Base-by-base conservation (phyloP, 495 filamentous ascomycete species). In the Talaromyces trachyspermus region DNA sequence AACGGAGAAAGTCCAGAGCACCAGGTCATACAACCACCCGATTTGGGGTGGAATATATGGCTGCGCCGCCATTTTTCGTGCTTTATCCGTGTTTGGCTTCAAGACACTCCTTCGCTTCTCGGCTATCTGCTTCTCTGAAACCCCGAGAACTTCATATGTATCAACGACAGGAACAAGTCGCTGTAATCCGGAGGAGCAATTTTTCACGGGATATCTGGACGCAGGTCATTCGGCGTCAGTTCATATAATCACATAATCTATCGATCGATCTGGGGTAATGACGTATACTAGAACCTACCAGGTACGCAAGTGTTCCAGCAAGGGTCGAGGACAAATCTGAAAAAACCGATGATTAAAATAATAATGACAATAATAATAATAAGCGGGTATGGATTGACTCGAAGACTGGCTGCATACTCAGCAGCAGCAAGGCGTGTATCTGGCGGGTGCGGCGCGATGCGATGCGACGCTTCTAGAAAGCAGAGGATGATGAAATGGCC, bases 1-100 rank as follows among this genome's bases (percentile, higher is more conserved):
- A 42, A 95, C 74, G 1, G 88, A 91, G 65, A 90, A 85, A 7
- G 71, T 76, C 80, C 86, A 91, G 27, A 96, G 72, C 54, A 89
- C 77, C 35, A 82, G 65, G 70, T 95, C 88, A 60, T 95, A 95
- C 48, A 84, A 71, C 83, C 79, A 88, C 47, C 75, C 71, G 47
- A 78, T 76, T 72, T 87, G 81, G 43, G 81, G 82, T 44, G 78
- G 77, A 29, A 82, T 69, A 50, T 85, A 81, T 54, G 78, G 78
- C 53, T 66, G 55, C 50, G 61, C 62, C 51, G 55, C 51, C 57
- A 59, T 64, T 2, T 37, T 51, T 8, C 15, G 12, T 19, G 27
- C n/a, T n/a, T n/a, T n/a, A n/a, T n/a, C n/a, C n/a, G n/a, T n/a
- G n/a, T n/a, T n/a, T n/a, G n/a, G n/a, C n/a, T n/a, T n/a, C n/a